Conservation (phyloP, 345 rosid genomes). For the Eucalyptus curtisii region DNA sequence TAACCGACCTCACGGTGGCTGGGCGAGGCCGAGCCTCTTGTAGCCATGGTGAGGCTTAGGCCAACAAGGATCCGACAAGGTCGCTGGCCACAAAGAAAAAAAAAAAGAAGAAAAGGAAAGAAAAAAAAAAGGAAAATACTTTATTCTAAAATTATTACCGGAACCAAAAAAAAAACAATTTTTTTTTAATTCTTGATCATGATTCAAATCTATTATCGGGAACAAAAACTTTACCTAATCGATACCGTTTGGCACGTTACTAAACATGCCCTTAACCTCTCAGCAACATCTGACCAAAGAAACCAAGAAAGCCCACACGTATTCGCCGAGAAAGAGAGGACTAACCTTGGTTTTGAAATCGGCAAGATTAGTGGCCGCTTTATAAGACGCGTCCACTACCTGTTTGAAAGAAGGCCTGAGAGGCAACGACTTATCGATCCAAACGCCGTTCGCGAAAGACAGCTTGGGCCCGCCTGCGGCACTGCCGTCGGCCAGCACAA, state of each 20-base stretch:
- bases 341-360: slow-evolving; percentile 70
- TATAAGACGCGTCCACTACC: slow-evolving; percentile 38
- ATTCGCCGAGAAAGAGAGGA: neutral
- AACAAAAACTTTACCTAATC: too few species aligned
- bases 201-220: too few species aligned
- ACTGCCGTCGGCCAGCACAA: slow-evolving; percentile 63
- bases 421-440: slow-evolving; percentile 58
- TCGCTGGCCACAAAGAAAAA: fast-evolving
- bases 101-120: too few species aligned
- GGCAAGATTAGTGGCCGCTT: slow-evolving; percentile 45
- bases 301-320: neutral
- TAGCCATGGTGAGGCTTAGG: fast-evolving
- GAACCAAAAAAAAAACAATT: too few species aligned
- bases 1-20: fast-evolving
- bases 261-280: neutral
- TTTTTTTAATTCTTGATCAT: too few species aligned
- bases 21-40: too few species aligned
- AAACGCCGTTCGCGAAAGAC: slow-evolving; percentile 49
- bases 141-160: too few species aligned
- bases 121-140: too few species aligned
- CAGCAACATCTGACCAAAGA: neutral
- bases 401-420: slow-evolving; percentile 48
- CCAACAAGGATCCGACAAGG: too few species aligned
- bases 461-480: slow-evolving; percentile 52
- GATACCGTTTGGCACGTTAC: too few species aligned